Conservation (phyloP, 495 filamentous ascomycete species). For the Cetradonia linearis region DNA sequence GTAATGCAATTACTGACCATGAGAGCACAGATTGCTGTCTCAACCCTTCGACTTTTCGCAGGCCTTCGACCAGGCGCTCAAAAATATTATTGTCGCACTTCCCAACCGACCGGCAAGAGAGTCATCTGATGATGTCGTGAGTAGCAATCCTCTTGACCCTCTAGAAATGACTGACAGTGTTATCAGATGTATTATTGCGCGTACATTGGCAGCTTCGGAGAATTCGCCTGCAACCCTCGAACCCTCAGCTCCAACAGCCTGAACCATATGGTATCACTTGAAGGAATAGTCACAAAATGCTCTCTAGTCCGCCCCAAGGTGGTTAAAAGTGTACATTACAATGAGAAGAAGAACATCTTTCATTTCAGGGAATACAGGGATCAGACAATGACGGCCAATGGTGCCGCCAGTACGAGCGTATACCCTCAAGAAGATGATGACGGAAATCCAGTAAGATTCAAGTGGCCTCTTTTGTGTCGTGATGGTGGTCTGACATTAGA, state of each 20-base stretch:
- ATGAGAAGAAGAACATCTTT: conserved; percentile 73
- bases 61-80: conserved; percentile 83
- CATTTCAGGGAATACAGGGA: conserved; percentile 80
- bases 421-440: conserved; percentile 94
- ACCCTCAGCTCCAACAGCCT: conserved; percentile 80
- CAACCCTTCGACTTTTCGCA: conserved; percentile 78
- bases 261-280: conserved; percentile 92
- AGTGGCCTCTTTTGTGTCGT: neutral
- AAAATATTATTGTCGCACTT: conserved; percentile 70
- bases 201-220: conserved; percentile 87
- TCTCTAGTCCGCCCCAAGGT: conserved; percentile 93
- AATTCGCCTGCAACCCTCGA: conserved; percentile 87
- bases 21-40: conserved; percentile 50
- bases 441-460: conserved; percentile 45
- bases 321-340: conserved; percentile 94
- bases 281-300: conserved; percentile 95
- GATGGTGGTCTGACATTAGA: conserved; percentile 15
- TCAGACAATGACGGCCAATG: conserved; percentile 90
- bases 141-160: conserved; percentile 13
- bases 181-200: conserved; percentile 79
- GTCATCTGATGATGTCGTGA: conserved; percentile 50
- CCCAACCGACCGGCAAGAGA: conserved; percentile 53
- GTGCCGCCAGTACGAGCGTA: conserved; percentile 73
- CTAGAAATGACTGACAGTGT: neutral
- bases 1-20: neutral